Conservation (phyloP, 805 yeast species). For the Suhomyces sp. region DNA sequence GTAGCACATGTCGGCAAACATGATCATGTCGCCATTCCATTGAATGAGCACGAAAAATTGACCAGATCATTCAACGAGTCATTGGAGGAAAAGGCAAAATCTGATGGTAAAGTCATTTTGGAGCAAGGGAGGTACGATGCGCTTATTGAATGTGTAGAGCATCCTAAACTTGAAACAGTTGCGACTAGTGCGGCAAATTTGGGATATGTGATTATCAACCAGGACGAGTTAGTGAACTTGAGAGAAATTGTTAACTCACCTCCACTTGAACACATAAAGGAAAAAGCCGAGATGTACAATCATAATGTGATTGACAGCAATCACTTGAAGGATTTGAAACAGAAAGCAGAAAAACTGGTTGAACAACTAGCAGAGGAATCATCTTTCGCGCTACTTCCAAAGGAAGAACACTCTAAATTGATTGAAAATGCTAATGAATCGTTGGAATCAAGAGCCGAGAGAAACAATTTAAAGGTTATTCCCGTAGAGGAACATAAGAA, state of each 20-base stretch:
- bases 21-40: slow-evolving; percentile 8
- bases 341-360: slow-evolving; percentile 10
- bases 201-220: background rate
- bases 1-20: background rate
- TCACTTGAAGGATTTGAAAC: slow-evolving; percentile 7
- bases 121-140: background rate
- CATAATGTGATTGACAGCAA: slow-evolving; percentile 6
- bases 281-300: slow-evolving; percentile 5
- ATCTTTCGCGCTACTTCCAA: slow-evolving; percentile 7
- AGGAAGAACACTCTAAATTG: slow-evolving; percentile 36
- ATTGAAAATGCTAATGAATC: slow-evolving; percentile 41
- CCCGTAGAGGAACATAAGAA: slow-evolving; percentile 17
- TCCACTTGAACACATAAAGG: slow-evolving; percentile 8
- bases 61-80: slow-evolving; percentile 6
- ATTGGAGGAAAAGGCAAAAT: slow-evolving; percentile 9
- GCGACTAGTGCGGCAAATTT: slow-evolving; percentile 6
- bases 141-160: background rate
- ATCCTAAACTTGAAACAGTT: slow-evolving; percentile 8
- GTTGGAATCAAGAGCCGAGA: slow-evolving; percentile 16
- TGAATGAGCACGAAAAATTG: slow-evolving; percentile 20
- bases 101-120: slow-evolving; percentile 2
- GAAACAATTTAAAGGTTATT: slow-evolving; percentile 18
- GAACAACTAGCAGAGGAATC: slow-evolving; percentile 4
- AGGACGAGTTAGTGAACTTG: slow-evolving; percentile 3
- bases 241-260: slow-evolving; percentile 10